These are phyloP conservation scores for Solanum megistacrolobum DNA, from an alignment of 257 asterid genomes.

Conservation along the genomic window DNA sequence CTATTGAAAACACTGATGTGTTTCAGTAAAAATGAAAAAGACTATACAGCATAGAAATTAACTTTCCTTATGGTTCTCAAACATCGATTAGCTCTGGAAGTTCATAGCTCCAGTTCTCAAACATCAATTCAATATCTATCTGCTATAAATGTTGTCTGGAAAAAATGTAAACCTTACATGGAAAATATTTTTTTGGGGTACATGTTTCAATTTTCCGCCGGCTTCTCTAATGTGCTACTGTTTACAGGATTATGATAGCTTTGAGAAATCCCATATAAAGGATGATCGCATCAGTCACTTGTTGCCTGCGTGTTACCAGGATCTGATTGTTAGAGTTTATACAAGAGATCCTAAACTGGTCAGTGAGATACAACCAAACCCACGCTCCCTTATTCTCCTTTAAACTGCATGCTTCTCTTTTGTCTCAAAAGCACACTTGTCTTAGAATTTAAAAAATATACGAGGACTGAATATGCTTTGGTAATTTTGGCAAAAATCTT, in stretches of 20 bases:
- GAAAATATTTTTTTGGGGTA: neutral
- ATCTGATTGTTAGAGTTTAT: slow-evolving; percentile 78
- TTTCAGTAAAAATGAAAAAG: neutral
- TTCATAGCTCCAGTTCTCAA: neutral
- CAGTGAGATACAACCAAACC: neutral
- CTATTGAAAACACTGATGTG: neutral
- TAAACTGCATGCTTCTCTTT: neutral
- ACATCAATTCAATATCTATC: neutral
- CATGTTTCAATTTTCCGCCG: neutral
- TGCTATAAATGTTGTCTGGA: neutral
- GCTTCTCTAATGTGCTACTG: neutral
- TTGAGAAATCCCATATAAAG: slow-evolving; percentile 27
- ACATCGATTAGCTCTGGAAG: neutral
- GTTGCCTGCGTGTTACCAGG: slow-evolving; percentile 76
- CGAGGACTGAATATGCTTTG: neutral
- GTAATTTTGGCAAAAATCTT: neutral
- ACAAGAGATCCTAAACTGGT: slow-evolving; percentile 71
- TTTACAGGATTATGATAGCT: slow-evolving; percentile 56
- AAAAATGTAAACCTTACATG: neutral
- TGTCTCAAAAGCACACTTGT: neutral
- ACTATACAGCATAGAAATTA: neutral
- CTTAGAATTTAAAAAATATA: neutral
- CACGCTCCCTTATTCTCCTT: neutral
- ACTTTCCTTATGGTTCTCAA: neutral
- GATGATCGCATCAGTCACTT: slow-evolving; percentile 65